Base-by-base conservation (phyloP, 2,329 filamentous ascomycete genomes). In the Rhynchosporium agropyri region DNA sequence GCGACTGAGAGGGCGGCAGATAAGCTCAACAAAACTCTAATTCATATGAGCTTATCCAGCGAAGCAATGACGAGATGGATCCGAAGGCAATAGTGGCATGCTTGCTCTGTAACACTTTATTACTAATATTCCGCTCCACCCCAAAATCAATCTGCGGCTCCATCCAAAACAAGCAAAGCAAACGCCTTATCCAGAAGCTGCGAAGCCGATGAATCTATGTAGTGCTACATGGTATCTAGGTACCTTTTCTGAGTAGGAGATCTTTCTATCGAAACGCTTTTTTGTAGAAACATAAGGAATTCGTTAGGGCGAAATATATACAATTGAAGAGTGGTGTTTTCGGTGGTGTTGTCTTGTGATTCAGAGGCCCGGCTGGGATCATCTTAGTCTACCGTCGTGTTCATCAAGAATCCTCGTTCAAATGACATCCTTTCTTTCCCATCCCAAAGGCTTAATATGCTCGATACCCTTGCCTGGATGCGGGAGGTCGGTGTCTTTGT, bases 341-440 rank as follows among this genome's bases (percentile, higher is more conserved):
- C 15, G 15, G 15, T 0, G 15, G 20, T 55, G 42, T 13, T 26
- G 15, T 20, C 33, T n/a, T 46, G 29, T 29, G 26, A 26, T 4
- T 13, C 46, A 6, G 36, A 40, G n/a, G 26, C n/a, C 4, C 7
- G 20, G 7, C 20, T 3, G 5, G 7, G 10, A 6, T 15, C 20
- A 8, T 15, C 28, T 46, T 13, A 40, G 26, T 49, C 31, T 26
- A 10, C 43, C 26, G 31, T 58, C 50, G 8, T 57, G 10, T 40
- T 33, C 10, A 7, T 31, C 38, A 42, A 40, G 6, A 10, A n/a
- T 36, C 26, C 13, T 20, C n/a, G 9, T 36, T 71, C 55, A 74
- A 51, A 95, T 85, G 43, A 96, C 86, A 58, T 99, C 94, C 2
- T 86, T 78, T 33, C 94, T 82, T 74, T 97, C 92, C 84, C 90